phyloP scores from a whole-genome alignment of 148 eudicot genomes.

The Fagopyrum esculentum region DNA sequence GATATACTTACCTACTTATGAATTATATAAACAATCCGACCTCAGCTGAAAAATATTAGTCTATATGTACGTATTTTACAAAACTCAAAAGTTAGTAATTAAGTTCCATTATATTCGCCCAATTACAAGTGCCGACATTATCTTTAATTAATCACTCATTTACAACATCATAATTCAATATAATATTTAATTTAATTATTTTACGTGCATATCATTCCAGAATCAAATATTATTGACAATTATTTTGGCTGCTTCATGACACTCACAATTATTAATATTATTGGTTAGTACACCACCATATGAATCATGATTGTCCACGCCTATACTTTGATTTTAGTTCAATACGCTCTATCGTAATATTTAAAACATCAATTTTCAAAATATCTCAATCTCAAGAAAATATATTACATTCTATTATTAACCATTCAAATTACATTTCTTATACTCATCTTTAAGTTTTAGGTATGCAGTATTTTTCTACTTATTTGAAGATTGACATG shows the following conservation, averaged over 20 bases:
- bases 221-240: neutral
- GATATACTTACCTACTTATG: conserved; percentile 1
- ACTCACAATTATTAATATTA: neutral
- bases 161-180: no score
- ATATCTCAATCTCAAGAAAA: neutral
- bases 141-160: neutral
- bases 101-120: neutral
- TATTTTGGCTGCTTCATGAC: conserved; percentile 5
- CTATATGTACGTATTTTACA: neutral
- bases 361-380: neutral
- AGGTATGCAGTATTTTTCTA: no score
- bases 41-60: neutral
- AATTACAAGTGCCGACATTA: neutral
- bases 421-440: no score
- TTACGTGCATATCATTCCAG: neutral
- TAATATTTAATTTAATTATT: no score
- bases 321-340: neutral
- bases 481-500: no score
- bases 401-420: no score
- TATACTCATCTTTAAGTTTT: no score
- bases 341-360: no score
- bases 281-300: no score
- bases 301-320: neutral
- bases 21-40: neutral
- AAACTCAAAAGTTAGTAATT: neutral